A percentile compares a stretch with the other conserved stretches of the same genome.
phyloP scores from a whole-genome alignment of 2,329 filamentous ascomycete genomes.

The Trichoderma endophyticum region DNA sequence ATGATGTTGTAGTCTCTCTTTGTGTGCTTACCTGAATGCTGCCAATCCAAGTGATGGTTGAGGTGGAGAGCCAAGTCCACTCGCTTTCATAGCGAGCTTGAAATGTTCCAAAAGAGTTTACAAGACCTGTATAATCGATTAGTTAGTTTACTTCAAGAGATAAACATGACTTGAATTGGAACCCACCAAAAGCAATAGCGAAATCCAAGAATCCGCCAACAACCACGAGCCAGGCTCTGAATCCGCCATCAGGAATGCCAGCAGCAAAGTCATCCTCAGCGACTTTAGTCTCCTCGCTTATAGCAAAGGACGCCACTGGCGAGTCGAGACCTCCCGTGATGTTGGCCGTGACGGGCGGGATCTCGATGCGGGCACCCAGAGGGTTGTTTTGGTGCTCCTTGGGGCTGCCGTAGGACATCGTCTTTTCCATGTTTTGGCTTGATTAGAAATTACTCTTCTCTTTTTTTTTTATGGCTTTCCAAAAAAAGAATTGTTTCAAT shows the following conservation, averaged over 20 bases:
- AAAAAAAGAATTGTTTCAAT: neutral
- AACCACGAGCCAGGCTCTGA: conserved; percentile 33
- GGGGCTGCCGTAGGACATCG: neutral
- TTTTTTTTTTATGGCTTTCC: neutral
- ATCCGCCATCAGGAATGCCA: conserved; percentile 27
- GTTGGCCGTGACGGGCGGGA: neutral
- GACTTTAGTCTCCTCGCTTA: neutral
- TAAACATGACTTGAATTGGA: neutral
- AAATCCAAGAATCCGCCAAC: conserved; percentile 32
- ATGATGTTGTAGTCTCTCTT: neutral
- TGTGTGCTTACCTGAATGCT: conserved; percentile 25
- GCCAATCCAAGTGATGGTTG: conserved; percentile 43
- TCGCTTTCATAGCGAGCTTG: conserved; percentile 48
- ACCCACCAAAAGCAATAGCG: conserved; percentile 29
- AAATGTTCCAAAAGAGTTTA: conserved; percentile 52
- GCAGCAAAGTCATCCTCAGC: neutral
- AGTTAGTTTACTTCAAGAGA: neutral
- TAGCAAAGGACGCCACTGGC: neutral
- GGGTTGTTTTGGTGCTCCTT: neutral
- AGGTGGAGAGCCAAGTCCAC: conserved; percentile 32
- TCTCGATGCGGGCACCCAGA: neutral
- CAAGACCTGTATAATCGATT: conserved; percentile 22
- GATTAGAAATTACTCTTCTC: neutral
- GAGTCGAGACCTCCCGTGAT: neutral
- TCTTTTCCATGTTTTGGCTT: neutral